phyloP scores from a whole-genome alignment of 2,329 filamentous ascomycete species.

The Geoglossum cookeanum region DNA sequence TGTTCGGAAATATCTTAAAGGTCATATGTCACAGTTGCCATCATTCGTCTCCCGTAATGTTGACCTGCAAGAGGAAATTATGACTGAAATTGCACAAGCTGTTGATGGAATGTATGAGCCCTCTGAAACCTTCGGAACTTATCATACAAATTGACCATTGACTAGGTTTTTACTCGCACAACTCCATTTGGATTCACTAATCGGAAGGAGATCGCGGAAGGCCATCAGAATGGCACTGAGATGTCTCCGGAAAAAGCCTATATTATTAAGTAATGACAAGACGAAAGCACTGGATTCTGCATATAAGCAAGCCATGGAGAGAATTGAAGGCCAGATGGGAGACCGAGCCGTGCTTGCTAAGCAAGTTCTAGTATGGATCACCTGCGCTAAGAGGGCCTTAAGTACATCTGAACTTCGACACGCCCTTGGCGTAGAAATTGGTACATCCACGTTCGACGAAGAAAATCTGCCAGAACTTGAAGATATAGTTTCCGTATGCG shows the following conservation, averaged over 20 bases:
- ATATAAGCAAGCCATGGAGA: slow-evolving; percentile 13
- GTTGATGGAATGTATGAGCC: slow-evolving; percentile 4
- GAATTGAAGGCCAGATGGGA: slow-evolving; percentile 13
- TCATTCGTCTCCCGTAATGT: background rate
- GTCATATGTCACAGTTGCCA: background rate
- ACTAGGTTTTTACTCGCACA: slow-evolving; percentile 13
- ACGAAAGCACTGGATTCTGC: slow-evolving; percentile 9
- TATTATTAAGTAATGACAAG: slow-evolving; percentile 10
- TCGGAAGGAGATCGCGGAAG: slow-evolving; percentile 6
- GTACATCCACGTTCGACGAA: background rate
- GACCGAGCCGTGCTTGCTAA: slow-evolving; percentile 9
- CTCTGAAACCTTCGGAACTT: background rate
- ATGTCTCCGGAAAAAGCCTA: too few species aligned
- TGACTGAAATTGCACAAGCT: slow-evolving; percentile 8
- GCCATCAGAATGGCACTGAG: too few species aligned
- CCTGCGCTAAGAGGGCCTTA: too few species aligned
- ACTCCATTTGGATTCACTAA: slow-evolving; percentile 12
- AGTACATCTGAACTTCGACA: slow-evolving; percentile 12
- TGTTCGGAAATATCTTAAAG: slow-evolving; percentile 15
- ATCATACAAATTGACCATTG: background rate
- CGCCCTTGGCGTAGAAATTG: slow-evolving; percentile 10
- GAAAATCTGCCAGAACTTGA: slow-evolving; percentile 9
- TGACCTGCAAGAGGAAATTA: background rate
- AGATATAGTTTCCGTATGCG: slow-evolving; percentile 20
- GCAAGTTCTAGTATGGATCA: slow-evolving; percentile 11